Evolutionary conservation across 73 alveolate genomes (phyloP).

Genomic region (Tetrahymena elliotti): DNA sequence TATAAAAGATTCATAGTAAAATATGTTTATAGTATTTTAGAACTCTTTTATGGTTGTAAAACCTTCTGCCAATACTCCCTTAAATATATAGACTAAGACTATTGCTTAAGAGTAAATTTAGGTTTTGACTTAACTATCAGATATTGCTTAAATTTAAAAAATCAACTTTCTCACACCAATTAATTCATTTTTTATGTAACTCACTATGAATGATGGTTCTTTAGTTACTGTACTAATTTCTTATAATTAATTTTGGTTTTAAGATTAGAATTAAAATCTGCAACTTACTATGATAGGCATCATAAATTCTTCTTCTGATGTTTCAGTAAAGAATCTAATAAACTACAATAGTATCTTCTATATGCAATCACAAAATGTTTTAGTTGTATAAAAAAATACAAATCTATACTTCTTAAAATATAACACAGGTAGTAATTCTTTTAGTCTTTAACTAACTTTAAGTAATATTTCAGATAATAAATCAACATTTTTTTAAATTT

Average conservation of each 20-base stretch:
- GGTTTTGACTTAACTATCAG: not conserved
- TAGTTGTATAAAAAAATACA: not conserved
- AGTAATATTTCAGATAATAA: not conserved
- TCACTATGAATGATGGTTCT: not conserved
- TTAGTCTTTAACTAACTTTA: not conserved
- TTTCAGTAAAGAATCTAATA: not conserved
- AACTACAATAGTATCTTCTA: not conserved
- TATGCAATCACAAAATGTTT: too few species aligned
- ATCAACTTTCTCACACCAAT: not conserved
- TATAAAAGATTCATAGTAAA: not conserved
- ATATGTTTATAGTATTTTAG: not conserved
- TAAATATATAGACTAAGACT: not conserved
- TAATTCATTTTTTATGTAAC: not conserved
- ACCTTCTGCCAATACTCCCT: not conserved
- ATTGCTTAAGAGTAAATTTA: not conserved
- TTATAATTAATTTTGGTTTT: not conserved
- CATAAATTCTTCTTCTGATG: not conserved
- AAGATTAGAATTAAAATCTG: not conserved
- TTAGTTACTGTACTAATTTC: not conserved
- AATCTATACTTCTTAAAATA: too few species aligned
- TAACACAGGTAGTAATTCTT: too few species aligned
- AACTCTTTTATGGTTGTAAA: not conserved
- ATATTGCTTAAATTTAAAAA: not conserved
- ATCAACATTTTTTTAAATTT: not conserved
- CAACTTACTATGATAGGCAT: not conserved